Base-by-base conservation (phyloP, 2,329 filamentous ascomycete species). In the Aspergillus tamarii region DNA sequence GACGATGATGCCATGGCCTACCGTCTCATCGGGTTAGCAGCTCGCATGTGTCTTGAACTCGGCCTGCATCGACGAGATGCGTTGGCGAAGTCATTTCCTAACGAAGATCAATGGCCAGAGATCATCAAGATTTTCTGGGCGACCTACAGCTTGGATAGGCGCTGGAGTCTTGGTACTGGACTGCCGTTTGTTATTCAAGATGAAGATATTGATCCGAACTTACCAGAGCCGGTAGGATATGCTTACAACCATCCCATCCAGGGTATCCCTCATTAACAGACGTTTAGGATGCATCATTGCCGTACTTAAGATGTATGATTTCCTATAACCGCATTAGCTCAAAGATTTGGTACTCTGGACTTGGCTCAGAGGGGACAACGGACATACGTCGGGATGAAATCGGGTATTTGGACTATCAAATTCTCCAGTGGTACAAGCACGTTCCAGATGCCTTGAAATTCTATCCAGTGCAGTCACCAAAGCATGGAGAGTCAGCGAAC, bases 151-250 rank as follows among this genome's bases (percentile, higher is more conserved):
- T 82, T 97, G 45, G 94, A 97, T 74, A 85, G 93, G 45, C 85
- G 93, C 57, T 97, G 93, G 93, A 93, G 91, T 67, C 92, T 97
- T 70, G 91, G 90, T n/a, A 94, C 92, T 0, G 93, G 93, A 0
- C 85, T 97, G 76, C 93, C 93, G 0, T 96, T 93, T 79, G 89
- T 91, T 2, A 83, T 96, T 41, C 90, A 94, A 68, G 93, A 97
- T 72, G 87, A 91, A 19, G 93, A 96, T 73, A 92, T 97, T 64
- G 93, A 97, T 72, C 87, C 89, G 0, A 85, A 86, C 58, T 80
- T 97, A 26, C 92, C 92, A 2, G 89, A 91, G 71, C 93, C 93
- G 32, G 93, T 96, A 81, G 76, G 80, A 66, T 28, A 53, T 54
- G 16, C 39, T 36, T 26, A 2, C 50, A 2, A 10, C 34, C 11